Evolutionary conservation across 2,329 filamentous ascomycete species (phyloP), one percentile per base, ranked within the genome.

Genomic region (Claviceps spartinae): DNA sequence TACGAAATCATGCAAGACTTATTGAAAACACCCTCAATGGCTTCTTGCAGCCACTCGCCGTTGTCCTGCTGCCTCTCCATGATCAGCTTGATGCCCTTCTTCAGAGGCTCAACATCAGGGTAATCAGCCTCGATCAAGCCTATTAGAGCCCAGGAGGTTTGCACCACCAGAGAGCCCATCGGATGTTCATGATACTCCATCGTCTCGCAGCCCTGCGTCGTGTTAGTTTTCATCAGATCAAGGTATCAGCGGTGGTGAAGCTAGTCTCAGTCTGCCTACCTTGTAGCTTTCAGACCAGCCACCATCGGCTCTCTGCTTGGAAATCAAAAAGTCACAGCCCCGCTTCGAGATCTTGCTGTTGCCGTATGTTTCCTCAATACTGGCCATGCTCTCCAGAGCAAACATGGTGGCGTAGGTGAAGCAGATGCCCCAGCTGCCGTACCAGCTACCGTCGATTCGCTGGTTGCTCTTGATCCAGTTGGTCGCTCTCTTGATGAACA

Each of bases 1-100:
- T 98, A 98, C 0, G 88, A 93, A 58, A 98, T 98, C 88, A 96
- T 97, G 75, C 91, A 97, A 62, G 84, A 93, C 74, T 96, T 95
- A 71, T 98, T 98, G 71, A 98, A 98, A 11, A 98, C 93, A 2
- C 93, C 93, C 67, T 98, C 93, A 60, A 98, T 97, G 1, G 86
- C 84, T 68, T 97, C 93, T 65, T 96, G 90, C 58, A 86, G 65
- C 93, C 93, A 98, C 71, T 96, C 90, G 37, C 93, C 93, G 63
- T 95, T 95, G 2, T 74, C 65, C 67, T 88, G 83, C 71, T 98
- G 93, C 48, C 91, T 79, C 34, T 77, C 71, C 83, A 96, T 91
- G 56, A 98, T 78, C 60, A 98, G 73, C 65, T 77, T 79, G 62
- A 96, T 75, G 1, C 85, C 93, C 59, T 74, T 83, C 61, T 79